A percentile compares a stretch with the other conserved stretches of the same genome.
These are phyloP conservation scores for Haberlea rhodopensis DNA, from an alignment of 257 asterid species.

Conservation along the genomic window DNA sequence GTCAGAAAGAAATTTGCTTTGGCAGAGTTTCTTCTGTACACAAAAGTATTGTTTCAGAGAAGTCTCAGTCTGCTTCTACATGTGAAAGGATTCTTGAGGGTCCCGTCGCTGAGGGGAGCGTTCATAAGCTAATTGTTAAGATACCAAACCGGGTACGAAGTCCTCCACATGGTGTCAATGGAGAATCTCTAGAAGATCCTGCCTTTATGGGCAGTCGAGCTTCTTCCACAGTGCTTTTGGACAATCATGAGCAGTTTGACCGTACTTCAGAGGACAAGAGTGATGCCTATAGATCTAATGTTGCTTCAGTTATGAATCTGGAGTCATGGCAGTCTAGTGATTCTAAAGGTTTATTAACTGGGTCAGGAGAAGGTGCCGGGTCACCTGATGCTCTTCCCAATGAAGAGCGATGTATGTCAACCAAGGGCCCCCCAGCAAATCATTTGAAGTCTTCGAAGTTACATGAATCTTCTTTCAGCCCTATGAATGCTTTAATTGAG, in stretches of 20 bases:
- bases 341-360: slow-evolving; percentile 43
- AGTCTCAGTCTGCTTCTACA: slow-evolving; percentile 41
- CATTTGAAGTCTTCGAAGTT: slow-evolving; percentile 43
- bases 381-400: slow-evolving; percentile 43
- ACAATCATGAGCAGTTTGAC: slow-evolving; percentile 49
- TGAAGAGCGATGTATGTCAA: slow-evolving; percentile 50
- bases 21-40: slow-evolving; percentile 43
- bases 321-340: slow-evolving; percentile 50
- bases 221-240: slow-evolving; percentile 52
- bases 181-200: slow-evolving; percentile 55
- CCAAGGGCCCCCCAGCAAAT: slow-evolving; percentile 35
- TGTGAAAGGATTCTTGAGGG: slow-evolving; percentile 54
- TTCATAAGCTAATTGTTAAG: slow-evolving; percentile 77
- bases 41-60: slow-evolving; percentile 45
- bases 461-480: slow-evolving; percentile 64
- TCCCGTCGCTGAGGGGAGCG: slow-evolving; percentile 40
- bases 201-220: slow-evolving; percentile 45
- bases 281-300: slow-evolving; percentile 39
- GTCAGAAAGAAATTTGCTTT: slow-evolving; percentile 56
- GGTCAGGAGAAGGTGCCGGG: slow-evolving; percentile 50
- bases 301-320: slow-evolving; percentile 41
- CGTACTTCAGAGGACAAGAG: slow-evolving; percentile 37
- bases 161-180: slow-evolving; percentile 59
- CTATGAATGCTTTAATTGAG: slow-evolving; percentile 93
- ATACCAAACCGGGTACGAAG: slow-evolving; percentile 61